Evolutionary conservation across 176 grass and related monocot genomes (phyloP), one percentile per base, ranked within the genome.

Genomic region (Ensete ventricosum): DNA sequence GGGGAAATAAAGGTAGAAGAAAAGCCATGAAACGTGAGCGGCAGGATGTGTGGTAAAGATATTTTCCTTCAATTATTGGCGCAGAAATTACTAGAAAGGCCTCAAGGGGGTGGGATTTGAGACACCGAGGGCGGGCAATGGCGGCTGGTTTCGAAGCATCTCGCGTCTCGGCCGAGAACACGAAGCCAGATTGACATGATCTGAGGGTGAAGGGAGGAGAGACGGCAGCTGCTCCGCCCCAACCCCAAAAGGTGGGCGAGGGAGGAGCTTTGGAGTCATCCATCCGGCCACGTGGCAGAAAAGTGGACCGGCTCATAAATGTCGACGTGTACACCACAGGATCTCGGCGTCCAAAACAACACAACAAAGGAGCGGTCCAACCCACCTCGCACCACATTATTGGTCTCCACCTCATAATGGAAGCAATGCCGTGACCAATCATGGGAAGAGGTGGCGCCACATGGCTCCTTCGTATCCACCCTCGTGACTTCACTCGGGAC

Each of bases 151-250:
- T 17, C 11, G 29, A 68, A 25, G n/a, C 20, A 64, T 8, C 17
- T 48, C 3, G 26, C 26, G 29, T 1, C 12, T 50, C 7, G 14
- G 57, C 14, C 57, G 20, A 4, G 24, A 27, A 27, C 14, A 5
- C 34, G 12, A 4, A 12, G 14, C 11, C 0, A 25, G 0, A 25
- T 25, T 25, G 24, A 68, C 23, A 19, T 7, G 11, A 49, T 68
- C 12, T 14, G 67, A 11, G 68, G 52, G 53, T 13, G 53, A 27
- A 68, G 62, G 67, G 57, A 11, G 76, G 74, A 65, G 79, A n/a
- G 72, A 55, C 72, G 76, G 78, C 50, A 67, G 55, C 3, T 2
- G 64, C 24, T 26, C 14, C 13, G 65, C 2, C 2, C 2, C 2
- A 3, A 5, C 11, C 0, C 1, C 11, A 14, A 14, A 24, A 12